Evolutionary conservation across 306 rosid genomes (phyloP).

Genomic region (Ammopiptanthus mongolicus): DNA sequence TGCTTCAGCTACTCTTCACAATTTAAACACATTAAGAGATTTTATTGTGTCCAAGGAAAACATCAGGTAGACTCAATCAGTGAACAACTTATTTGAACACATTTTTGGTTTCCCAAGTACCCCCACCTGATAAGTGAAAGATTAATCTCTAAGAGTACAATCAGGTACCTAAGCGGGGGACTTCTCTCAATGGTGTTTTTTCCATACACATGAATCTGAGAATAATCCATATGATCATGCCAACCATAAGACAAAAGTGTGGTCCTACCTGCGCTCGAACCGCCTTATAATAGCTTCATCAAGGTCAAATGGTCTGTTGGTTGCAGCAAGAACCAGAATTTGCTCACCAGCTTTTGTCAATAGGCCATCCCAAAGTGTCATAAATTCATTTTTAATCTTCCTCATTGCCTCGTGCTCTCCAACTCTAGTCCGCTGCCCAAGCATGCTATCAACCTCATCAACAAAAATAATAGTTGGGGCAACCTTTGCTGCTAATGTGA

Average conservation of each 20-base stretch:
- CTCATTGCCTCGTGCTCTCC: slow-evolving; percentile 77
- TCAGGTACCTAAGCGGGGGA: too few relatives aligned
- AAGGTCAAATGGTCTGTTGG: slow-evolving; percentile 80
- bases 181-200: too few relatives aligned
- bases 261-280: slow-evolving; percentile 61
- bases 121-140: too few relatives aligned
- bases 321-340: slow-evolving; percentile 68
- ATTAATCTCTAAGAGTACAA: too few relatives aligned
- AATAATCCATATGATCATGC: neutral
- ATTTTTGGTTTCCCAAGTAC: too few relatives aligned
- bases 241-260: neutral
- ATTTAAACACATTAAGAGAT: neutral
- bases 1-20: neutral
- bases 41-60: neutral
- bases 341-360: slow-evolving; percentile 54
- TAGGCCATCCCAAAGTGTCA: slow-evolving; percentile 72
- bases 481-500: slow-evolving; percentile 72
- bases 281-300: slow-evolving; percentile 75
- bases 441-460: slow-evolving; percentile 78
- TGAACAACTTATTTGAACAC: neutral
- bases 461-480: slow-evolving; percentile 64
- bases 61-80: neutral
- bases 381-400: slow-evolving; percentile 65
- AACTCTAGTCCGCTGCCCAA: slow-evolving; percentile 60
- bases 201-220: too few relatives aligned